These are phyloP conservation scores for Fusarium oxysporum DNA, from an alignment of 2,329 filamentous ascomycete genomes.

Conservation along the genomic window DNA sequence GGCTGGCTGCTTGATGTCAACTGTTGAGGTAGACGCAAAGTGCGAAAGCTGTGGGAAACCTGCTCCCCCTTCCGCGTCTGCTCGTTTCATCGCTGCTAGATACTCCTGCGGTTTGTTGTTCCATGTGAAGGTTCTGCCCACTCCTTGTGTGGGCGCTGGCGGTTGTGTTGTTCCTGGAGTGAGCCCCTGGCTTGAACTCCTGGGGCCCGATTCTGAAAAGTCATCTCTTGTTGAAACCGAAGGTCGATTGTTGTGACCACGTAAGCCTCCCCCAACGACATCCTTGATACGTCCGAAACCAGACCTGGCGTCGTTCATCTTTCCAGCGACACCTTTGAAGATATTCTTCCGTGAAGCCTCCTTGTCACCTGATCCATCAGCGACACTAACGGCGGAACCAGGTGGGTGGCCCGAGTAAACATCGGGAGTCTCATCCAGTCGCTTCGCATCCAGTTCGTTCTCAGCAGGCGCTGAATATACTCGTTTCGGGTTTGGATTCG, in stretches of 20 bases:
- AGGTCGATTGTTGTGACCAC: constrained; percentile 64
- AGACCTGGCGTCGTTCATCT: constrained; percentile 83
- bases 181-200: constrained; percentile 24
- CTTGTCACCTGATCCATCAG: constrained; percentile 63
- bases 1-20: constrained; percentile 37
- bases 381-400: constrained; percentile 59
- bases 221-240: constrained; percentile 65
- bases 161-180: constrained; percentile 47
- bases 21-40: constrained; percentile 45
- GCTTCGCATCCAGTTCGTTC: constrained; percentile 60
- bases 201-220: constrained; percentile 50
- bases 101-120: constrained; percentile 74
- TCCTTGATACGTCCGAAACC: constrained; percentile 89
- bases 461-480: constrained; percentile 64
- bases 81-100: constrained; percentile 55
- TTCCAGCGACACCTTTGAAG: constrained; percentile 83
- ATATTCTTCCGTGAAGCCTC: constrained; percentile 73
- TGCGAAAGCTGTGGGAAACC: constrained; percentile 41
- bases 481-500: constrained; percentile 57
- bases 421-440: constrained; percentile 59
- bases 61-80: constrained; percentile 45
- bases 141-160: constrained; percentile 49
- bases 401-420: constrained; percentile 58
- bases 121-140: constrained; percentile 70
- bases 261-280: constrained; percentile 74